phyloP scores from a whole-genome alignment of 2,329 filamentous ascomycete genomes.

The Pestalotiopsis sp. region DNA sequence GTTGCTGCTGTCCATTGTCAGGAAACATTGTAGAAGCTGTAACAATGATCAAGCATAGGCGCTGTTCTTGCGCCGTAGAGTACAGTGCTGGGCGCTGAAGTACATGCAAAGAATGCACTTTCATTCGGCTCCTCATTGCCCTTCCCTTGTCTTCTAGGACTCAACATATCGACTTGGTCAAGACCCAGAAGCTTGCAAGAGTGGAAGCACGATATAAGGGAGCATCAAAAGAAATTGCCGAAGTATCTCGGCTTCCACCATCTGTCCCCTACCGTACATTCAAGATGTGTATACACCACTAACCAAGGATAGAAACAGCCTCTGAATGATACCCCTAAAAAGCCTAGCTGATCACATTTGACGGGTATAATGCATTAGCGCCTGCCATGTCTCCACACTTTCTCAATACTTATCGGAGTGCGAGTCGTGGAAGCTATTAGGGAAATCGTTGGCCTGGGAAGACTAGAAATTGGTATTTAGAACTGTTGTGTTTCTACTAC shows the following conservation, averaged over 20 bases:
- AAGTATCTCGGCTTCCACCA: neutral
- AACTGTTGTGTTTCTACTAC: neutral
- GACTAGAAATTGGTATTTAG: neutral
- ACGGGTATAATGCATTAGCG: constrained; percentile 7
- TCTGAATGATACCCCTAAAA: neutral
- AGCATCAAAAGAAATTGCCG: neutral
- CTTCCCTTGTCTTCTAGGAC: too few species aligned
- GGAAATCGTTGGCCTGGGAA: neutral
- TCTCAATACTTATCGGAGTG: neutral
- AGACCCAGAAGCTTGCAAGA: neutral
- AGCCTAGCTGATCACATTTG: neutral
- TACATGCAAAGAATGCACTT: too few species aligned
- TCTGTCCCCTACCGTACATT: neutral
- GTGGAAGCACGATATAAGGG: neutral
- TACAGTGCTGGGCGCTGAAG: too few species aligned
- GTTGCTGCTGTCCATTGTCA: too few species aligned
- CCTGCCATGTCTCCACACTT: neutral
- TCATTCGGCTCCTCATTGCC: too few species aligned
- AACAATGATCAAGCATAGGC: too few species aligned
- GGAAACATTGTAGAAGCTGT: too few species aligned
- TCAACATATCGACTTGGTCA: neutral
- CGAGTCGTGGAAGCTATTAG: neutral
- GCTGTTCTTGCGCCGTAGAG: too few species aligned
- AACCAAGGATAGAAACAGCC: neutral
- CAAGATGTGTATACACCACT: neutral